A percentile compares a stretch with the other conserved stretches of the same genome.
Conservation (phyloP, 1,284 basidiomycete species). For the Malassezia brasiliensis region DNA sequence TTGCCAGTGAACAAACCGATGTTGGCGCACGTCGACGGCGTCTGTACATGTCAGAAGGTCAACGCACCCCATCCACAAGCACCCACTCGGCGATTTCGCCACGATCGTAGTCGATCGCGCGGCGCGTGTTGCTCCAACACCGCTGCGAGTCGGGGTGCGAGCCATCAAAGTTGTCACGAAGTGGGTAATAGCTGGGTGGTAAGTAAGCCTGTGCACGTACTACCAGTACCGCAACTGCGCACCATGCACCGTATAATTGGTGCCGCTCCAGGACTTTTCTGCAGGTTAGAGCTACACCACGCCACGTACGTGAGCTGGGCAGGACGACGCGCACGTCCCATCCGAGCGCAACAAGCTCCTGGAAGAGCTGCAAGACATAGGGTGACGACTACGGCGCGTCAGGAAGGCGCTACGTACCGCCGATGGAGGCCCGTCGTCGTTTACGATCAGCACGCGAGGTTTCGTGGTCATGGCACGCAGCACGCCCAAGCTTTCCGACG, state of each 20-base stretch:
- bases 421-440: slow-evolving; percentile 45
- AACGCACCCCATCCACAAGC: slow-evolving; percentile 33
- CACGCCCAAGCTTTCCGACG: no score
- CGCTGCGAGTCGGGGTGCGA: slow-evolving; percentile 21
- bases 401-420: not conserved
- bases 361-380: slow-evolving; percentile 38
- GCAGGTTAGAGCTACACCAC: not conserved
- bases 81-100: slow-evolving; percentile 45
- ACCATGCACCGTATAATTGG: slow-evolving; percentile 35
- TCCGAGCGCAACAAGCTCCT: slow-evolving; percentile 24
- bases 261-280: slow-evolving; percentile 28
- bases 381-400: slow-evolving; percentile 24
- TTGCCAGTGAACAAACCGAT: slow-evolving; percentile 37
- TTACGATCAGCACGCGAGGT: slow-evolving; percentile 34
- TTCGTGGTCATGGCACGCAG: not conserved
- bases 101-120: slow-evolving; percentile 24
- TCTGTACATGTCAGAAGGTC: slow-evolving; percentile 8
- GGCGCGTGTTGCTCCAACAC: slow-evolving; percentile 34
- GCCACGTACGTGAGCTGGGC: slow-evolving; percentile 28
- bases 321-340: slow-evolving; percentile 44
- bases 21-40: slow-evolving; percentile 43
- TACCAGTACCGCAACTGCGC: slow-evolving; percentile 39
- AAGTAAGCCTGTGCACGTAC: slow-evolving; percentile 7
- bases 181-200: slow-evolving; percentile 36
- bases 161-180: slow-evolving; percentile 29